Base-by-base conservation (phyloP, 208 protist species). In the Acanthamoeba polyphaga region DNA sequence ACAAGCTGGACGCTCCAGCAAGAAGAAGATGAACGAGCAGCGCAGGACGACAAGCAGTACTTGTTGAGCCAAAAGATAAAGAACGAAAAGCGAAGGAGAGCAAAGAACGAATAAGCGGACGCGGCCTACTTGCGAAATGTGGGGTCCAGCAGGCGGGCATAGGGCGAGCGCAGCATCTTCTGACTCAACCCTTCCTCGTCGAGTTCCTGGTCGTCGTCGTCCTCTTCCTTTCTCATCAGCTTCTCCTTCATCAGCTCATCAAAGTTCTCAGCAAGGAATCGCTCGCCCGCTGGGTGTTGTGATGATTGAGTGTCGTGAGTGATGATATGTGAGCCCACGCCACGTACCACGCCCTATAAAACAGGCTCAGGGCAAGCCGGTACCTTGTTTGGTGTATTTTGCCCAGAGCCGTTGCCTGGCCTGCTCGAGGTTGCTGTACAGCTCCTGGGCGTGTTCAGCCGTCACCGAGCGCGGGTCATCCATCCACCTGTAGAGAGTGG, bases 301-400 rank as follows among this genome's bases (percentile, higher is more conserved):
- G 8, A 13, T 68, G 4, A 29, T 12, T 13, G 15, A 1, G 1
- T 68, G 62, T 68, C 32, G 0, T 22, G 15, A 0, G 60, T 66
- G 60, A 7, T 46, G 8, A 13, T 46, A 32, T 68, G 24, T 24
- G 27, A 68, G 7, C 19, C 0, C 62, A 68, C 27, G 9, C 60
- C 60, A 19, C 60, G 60, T 34, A 34, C 34, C 53, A 58, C 53
- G 53, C 5, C 53, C 10, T 15, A 60, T 10, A 22, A 0, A 22
- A 22, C 53, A 60, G 53, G 19, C 7, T 3, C 46, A 49, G 9
- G 46, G 46, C 46, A 49, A 49, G 46, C 46, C 46, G 27, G 17
- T 43, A 85, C 78, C 78, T 85, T 85, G 78, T 58, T 27, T 22
- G 46, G 78, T 85, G 78, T 85, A 85, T 24, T 62, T 85, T 85